phyloP scores from a whole-genome alignment of 768 basidiomycete species.

The Leccinum sublutescens region DNA sequence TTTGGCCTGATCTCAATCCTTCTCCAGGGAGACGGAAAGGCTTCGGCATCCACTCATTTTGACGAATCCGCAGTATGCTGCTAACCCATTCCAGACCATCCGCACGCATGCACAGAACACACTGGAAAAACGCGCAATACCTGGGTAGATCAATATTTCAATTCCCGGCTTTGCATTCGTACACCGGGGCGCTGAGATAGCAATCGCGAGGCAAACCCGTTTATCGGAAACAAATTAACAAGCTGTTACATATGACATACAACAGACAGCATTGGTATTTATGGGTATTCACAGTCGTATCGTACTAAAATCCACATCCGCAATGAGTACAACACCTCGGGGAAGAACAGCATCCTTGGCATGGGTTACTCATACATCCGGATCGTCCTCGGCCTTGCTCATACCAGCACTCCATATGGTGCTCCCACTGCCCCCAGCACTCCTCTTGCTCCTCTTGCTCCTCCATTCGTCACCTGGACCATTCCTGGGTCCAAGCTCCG shows the following conservation, averaged over 20 bases:
- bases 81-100: slow-evolving; percentile 76
- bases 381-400: slow-evolving; percentile 56
- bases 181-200: not conserved
- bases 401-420: slow-evolving; percentile 89
- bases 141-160: not conserved
- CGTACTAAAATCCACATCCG: slow-evolving; percentile 21
- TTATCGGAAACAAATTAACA: slow-evolving; percentile 18
- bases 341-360: slow-evolving; percentile 3
- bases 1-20: not conserved
- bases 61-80: slow-evolving; percentile 58
- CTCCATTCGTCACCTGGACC: slow-evolving; percentile 50
- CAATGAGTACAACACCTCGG: slow-evolving; percentile 12
- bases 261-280: slow-evolving; percentile 19
- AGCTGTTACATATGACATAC: slow-evolving; percentile 20
- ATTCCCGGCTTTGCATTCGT: not conserved
- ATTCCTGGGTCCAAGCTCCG: slow-evolving; percentile 61
- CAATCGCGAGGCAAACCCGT: not conserved
- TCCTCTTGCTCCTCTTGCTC: slow-evolving; percentile 47
- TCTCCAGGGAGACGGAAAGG: slow-evolving; percentile 58
- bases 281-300: slow-evolving; percentile 20
- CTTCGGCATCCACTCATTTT: slow-evolving; percentile 70
- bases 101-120: slow-evolving; percentile 81
- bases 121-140: slow-evolving; percentile 49
- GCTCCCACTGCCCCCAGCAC: slow-evolving; percentile 66
- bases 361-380: slow-evolving; percentile 29